Percentiles rank a stretch among this genome's conserved stretches.
phyloP scores from a whole-genome alignment of 331 rosid species.

The Pyracantha coccinea region DNA sequence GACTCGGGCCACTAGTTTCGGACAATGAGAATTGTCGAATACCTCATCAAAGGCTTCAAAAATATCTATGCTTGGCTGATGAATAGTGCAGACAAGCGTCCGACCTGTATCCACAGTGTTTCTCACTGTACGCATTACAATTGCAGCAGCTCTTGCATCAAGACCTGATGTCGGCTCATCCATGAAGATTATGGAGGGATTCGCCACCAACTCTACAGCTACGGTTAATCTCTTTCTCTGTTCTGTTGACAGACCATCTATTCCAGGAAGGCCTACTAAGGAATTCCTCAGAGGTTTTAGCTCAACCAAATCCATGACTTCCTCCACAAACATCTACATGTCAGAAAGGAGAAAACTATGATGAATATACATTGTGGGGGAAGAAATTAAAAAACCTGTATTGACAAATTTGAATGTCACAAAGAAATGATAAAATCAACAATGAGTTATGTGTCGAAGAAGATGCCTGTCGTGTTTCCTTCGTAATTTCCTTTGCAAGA shows the following conservation, averaged over 20 bases:
- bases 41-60: constrained; percentile 83
- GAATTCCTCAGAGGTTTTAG: constrained; percentile 45
- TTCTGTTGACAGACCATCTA: constrained; percentile 58
- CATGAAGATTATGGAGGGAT: constrained; percentile 72
- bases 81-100: constrained; percentile 76
- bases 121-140: constrained; percentile 69
- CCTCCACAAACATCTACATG: constrained; percentile 55
- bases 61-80: constrained; percentile 78
- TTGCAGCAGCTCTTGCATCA: constrained; percentile 70
- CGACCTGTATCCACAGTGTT: constrained; percentile 61
- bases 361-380: neutral
- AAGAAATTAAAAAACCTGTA: no score
- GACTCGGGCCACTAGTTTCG: neutral
- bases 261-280: constrained; percentile 68
- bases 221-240: constrained; percentile 74
- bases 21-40: neutral
- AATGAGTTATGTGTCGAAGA: neutral
- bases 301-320: constrained; percentile 65
- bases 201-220: constrained; percentile 69
- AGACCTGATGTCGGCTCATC: constrained; percentile 82
- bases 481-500: constrained; percentile 44
- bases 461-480: constrained; percentile 42
- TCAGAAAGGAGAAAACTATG: neutral
- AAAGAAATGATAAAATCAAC: neutral
- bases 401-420: neutral